A percentile compares a stretch with the other conserved stretches of the same genome.
These are phyloP conservation scores for Solanum lycopersicoides DNA, from an alignment of 257 asterid species.

Conservation along the genomic window DNA sequence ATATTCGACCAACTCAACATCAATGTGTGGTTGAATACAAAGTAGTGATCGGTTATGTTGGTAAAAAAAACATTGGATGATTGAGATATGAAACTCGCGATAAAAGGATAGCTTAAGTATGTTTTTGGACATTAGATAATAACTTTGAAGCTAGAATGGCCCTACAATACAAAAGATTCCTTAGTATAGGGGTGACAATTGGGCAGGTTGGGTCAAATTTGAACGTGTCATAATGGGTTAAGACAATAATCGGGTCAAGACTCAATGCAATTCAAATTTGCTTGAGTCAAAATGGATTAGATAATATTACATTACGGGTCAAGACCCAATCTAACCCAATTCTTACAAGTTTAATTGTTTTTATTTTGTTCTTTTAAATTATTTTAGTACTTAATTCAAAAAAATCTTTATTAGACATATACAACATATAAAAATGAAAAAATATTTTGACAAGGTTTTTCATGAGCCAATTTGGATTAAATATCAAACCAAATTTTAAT, in stretches of 20 bases:
- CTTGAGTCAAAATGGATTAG: background rate
- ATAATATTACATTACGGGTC: background rate
- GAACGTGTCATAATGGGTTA: background rate
- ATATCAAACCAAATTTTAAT: background rate
- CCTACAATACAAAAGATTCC: background rate
- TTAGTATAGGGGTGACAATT: background rate
- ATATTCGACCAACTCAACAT: background rate
- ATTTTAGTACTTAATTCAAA: background rate
- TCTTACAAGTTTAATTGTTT: background rate
- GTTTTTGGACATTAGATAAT: too few species aligned
- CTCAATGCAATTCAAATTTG: background rate
- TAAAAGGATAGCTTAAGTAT: too few species aligned
- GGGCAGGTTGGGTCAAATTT: background rate
- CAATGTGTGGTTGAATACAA: too few species aligned
- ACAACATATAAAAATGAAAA: background rate
- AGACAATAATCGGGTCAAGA: background rate
- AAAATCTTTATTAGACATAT: too few species aligned
- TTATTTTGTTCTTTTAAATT: background rate
- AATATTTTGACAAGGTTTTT: background rate
- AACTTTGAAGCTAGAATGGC: background rate
- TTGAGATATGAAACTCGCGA: background rate
- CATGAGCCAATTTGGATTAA: background rate
- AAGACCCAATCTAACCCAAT: background rate
- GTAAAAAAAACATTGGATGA: background rate
- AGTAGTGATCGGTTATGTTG: background rate